phyloP scores from a whole-genome alignment of 2,329 filamentous ascomycete species.

The Fusarium illudens region DNA sequence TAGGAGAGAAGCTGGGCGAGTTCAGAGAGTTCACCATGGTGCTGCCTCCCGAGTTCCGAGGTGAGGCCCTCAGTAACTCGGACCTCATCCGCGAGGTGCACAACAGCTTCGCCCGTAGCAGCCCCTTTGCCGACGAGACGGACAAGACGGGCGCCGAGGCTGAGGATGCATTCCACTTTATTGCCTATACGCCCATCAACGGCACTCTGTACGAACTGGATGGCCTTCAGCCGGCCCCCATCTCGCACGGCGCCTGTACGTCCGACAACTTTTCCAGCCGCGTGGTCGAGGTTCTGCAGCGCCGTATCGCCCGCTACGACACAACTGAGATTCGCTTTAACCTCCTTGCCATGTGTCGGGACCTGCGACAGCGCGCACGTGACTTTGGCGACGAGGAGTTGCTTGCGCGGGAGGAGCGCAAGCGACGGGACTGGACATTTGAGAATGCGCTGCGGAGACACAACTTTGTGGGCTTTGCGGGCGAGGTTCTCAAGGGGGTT shows the following conservation, averaged over 20 bases:
- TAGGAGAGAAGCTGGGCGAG: slow-evolving; percentile 74
- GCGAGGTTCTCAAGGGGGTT: slow-evolving; percentile 88
- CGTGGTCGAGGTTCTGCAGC: slow-evolving; percentile 86
- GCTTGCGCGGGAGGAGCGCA: slow-evolving; percentile 81
- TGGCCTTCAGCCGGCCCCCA: slow-evolving; percentile 90
- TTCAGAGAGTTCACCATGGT: slow-evolving; percentile 90
- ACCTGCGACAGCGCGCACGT: slow-evolving; percentile 77
- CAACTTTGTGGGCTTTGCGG: slow-evolving; percentile 96
- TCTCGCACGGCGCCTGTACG: slow-evolving; percentile 81
- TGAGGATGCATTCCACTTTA: slow-evolving; percentile 97
- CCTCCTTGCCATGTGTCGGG: slow-evolving; percentile 88
- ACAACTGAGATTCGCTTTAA: slow-evolving; percentile 93
- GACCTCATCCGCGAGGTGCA: slow-evolving; percentile 80
- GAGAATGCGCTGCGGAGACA: slow-evolving; percentile 92
- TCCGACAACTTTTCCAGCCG: slow-evolving; percentile 77
- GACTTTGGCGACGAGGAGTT: slow-evolving; percentile 85
- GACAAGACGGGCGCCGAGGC: slow-evolving; percentile 66
- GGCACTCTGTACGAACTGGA: slow-evolving; percentile 92
- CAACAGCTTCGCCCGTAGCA: slow-evolving; percentile 88
- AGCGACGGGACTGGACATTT: slow-evolving; percentile 88
- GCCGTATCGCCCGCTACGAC: slow-evolving; percentile 85
- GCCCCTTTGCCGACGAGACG: slow-evolving; percentile 93
- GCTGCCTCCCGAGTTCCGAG: slow-evolving; percentile 77
- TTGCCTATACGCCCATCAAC: slow-evolving; percentile 87
- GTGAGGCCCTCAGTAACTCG: slow-evolving; percentile 68